Evolutionary conservation across 345 rosid species (phyloP), one percentile per base, ranked within the genome.

Genomic region (Eutrema yunnanense): DNA sequence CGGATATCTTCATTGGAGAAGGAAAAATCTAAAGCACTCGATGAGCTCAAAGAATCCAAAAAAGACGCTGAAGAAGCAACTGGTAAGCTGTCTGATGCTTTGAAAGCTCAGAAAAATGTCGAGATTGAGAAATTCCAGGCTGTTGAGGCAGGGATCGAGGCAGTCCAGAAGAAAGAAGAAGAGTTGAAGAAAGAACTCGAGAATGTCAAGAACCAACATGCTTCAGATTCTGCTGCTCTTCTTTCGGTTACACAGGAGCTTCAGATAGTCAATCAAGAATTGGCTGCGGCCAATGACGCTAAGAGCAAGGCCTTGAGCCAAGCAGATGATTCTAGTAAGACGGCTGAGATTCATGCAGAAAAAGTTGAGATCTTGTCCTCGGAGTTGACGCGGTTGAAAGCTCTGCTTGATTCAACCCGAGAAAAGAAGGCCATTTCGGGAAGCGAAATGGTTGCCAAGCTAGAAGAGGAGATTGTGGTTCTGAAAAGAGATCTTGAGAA

Each of bases 311-410:
- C 97, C 5, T 51, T 95, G 82, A 81, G 75, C 84, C 89, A 88
- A 76, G 98, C 99, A 1, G 96, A 87, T 72, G 94, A 92, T 62
- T 96, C 96, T n/a, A 86, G 96, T 37, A 95, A 87, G 85, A 86
- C 86, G 6, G 97, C 92, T 19, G 96, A 87, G 73, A 78, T 85
- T 67, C 96, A 90, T 72, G 90, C 75, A 0, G 94, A 88, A 62
- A 90, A 92, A 79, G 93, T 78, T 71, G 96, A 92, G 58, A 70
- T 83, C 75, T 93, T 95, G 64, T 86, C 97, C 0, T 82, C 86
- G n/a, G 97, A 95, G 65, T 61, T 92, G 78, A 53, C 81, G 9
- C 82, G 81, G 61, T 74, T 95, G 76, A 92, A 86, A 80, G 84
- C 82, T 12, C 57, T 85, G 81, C 92, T 91, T 72, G 96, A 95